Percentiles rank a stretch among this genome's conserved stretches.
Conservation (phyloP, 2,329 filamentous ascomycete genomes). For the Alternaria incomplexa region DNA sequence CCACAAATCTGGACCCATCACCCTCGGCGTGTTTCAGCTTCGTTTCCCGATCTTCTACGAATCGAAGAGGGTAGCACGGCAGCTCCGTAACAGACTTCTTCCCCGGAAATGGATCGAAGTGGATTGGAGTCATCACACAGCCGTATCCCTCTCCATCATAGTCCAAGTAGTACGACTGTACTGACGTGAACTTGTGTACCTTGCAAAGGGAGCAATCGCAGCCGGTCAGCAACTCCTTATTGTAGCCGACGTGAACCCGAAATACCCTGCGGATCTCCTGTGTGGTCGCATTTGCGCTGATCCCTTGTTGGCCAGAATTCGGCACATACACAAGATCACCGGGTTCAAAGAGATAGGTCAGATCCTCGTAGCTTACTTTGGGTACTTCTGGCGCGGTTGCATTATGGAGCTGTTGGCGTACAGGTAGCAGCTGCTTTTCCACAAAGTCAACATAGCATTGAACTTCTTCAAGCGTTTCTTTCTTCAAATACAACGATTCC, state of each 20-base stretch:
- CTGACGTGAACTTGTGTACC: rapidly evolving
- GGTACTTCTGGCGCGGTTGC: not conserved
- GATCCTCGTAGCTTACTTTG: not conserved
- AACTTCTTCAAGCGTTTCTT: not conserved
- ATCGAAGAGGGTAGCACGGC: not conserved
- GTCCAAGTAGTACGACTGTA: not conserved
- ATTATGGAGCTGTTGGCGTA: not conserved
- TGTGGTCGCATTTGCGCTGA: not conserved
- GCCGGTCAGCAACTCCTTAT: not conserved
- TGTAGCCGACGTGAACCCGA: not conserved
- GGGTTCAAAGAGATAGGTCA: not conserved
- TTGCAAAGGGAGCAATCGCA: not conserved
- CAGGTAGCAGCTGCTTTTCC: not conserved
- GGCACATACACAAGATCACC: not conserved
- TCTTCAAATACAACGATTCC: not conserved
- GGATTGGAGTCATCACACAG: not conserved
- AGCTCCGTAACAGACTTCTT: not conserved
- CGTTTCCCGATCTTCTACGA: not conserved
- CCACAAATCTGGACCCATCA: not conserved
- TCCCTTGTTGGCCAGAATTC: not conserved
- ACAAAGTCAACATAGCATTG: not conserved
- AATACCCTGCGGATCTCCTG: not conserved
- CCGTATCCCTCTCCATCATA: not conserved
- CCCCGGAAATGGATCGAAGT: not conserved
- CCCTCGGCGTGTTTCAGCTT: not conserved